phyloP scores from a whole-genome alignment of 2,329 filamentous ascomycete species.

The Dactylellina sp. region DNA sequence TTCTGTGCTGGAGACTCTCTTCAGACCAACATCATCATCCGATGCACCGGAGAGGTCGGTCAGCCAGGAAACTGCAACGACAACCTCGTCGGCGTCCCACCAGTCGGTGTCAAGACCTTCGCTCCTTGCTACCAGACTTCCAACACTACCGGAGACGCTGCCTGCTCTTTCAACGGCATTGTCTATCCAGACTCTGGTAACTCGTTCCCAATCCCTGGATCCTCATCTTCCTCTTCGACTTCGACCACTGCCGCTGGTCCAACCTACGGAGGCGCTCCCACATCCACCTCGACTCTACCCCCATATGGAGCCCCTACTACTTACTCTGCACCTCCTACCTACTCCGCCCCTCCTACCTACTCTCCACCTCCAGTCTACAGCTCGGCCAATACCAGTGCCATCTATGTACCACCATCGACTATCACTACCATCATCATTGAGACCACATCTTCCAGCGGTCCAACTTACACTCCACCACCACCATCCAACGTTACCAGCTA shows the following conservation, averaged over 20 bases:
- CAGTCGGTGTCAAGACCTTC: conserved; percentile 62
- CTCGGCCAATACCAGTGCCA: conserved; percentile 58
- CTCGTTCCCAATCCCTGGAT: conserved; percentile 37
- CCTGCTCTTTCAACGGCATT: conserved; percentile 66
- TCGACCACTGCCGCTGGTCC: conserved; percentile 34
- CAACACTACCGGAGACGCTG: conserved; percentile 65
- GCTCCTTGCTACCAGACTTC: conserved; percentile 65
- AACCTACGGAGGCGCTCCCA: conserved; percentile 66
- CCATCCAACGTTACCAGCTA: conserved; percentile 18
- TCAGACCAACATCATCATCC: conserved; percentile 67
- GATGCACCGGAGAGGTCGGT: conserved; percentile 65
- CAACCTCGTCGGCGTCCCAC: conserved; percentile 66
- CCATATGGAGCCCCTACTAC: not conserved
- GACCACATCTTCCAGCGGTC: conserved; percentile 58
- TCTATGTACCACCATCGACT: conserved; percentile 46
- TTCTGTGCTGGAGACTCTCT: conserved; percentile 66
- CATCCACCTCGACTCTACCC: conserved; percentile 41
- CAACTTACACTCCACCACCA: conserved; percentile 39
- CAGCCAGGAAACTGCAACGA: conserved; percentile 66
- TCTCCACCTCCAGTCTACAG: conserved; percentile 63
- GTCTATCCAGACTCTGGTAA: conserved; percentile 26
- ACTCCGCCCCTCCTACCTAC: not conserved
- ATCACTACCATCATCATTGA: conserved; percentile 31
- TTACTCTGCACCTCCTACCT: conserved; percentile 62
- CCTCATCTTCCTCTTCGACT: conserved; percentile 16